Base-by-base conservation (phyloP, 2,329 filamentous ascomycete species). In the Aspergillus sp. region DNA sequence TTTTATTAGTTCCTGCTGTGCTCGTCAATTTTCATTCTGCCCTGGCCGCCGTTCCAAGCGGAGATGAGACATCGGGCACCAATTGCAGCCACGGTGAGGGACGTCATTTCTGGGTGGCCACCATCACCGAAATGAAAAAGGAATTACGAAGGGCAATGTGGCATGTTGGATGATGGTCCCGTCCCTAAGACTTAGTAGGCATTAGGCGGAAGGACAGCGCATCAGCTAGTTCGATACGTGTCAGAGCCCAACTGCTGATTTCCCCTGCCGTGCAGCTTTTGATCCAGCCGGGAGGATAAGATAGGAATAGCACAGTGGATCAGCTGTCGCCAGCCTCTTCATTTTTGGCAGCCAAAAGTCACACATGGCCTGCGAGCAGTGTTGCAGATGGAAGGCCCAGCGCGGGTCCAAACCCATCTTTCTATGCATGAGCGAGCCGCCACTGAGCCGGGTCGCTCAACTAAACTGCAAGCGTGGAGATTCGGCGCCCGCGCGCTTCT, bases 211-310 rank as follows among this genome's bases (percentile, higher is more conserved):
- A 58, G 59, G 64, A 66, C 66, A 65, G 62, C 65, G 62, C 66
- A 68, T 67, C 63, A 54, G 57, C 57, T 67, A 67, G 64, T 42
- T 62, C 49, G 60, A 68, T 69, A 69, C 67, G 67, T 69, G 67
- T 74, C 72, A 73, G 62, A 66, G 66, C 64, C 68, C 67, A 67
- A 70, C 66, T 66, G 69, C 64, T 64, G 64, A 67, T 60, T 66
- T 62, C 63, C 66, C 66, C 65, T 68, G 62, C 62, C 67, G 64
- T 68, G 66, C 67, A 72, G 65, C 63, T 65, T 64, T 59, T 67
- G 62, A 68, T 59, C 65, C 66, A 64, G 63, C 58, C 57, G 57
- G 62, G 52, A 39, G 39, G 59, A 62, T 59, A 47, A 52, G 61
- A 62, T 66, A 69, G 62, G 66, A 61, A 64, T 64, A 66, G 55